Conservation (phyloP, 345 rosid species). For the Combretum micranthum region DNA sequence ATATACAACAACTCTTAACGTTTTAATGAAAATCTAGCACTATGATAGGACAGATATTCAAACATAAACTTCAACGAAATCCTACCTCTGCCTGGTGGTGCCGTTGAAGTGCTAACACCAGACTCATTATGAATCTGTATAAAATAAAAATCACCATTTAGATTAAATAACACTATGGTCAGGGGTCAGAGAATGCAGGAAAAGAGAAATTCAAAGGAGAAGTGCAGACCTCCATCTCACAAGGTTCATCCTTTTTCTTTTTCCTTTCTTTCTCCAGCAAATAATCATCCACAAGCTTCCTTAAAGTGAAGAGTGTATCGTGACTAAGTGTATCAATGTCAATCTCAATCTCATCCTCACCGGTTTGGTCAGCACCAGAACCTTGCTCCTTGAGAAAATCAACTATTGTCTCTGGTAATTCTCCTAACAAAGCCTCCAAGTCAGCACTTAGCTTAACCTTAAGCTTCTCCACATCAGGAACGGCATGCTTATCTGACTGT, state of each 20-base stretch:
- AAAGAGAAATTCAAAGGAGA: neutral
- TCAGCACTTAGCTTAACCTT: constrained; percentile 47
- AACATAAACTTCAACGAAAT: constrained; percentile 5
- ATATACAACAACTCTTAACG: neutral
- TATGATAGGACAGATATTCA: neutral
- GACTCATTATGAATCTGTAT: constrained; percentile 56
- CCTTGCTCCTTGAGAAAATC: constrained; percentile 70
- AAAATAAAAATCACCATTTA: constrained; percentile 9
- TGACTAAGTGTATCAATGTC: constrained; percentile 66
- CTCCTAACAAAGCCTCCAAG: constrained; percentile 49
- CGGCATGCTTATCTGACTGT: constrained; percentile 35
- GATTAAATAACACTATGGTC: neutral
- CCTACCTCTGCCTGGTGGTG: constrained; percentile 62
- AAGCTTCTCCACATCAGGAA: constrained; percentile 51
- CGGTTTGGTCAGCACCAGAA: constrained; percentile 36
- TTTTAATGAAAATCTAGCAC: no score
- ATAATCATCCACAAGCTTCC: constrained; percentile 69
- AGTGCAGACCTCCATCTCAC: constrained; percentile 76
- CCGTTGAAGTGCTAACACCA: constrained; percentile 58
- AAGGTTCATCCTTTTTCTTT: constrained; percentile 43
- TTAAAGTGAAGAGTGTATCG: constrained; percentile 55
- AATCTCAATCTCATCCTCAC: constrained; percentile 81
- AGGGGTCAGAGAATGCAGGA: neutral
- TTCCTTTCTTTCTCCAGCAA: constrained; percentile 43
- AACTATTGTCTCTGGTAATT: constrained; percentile 62